phyloP scores from a whole-genome alignment of 192 early-diverging fungal species.

The Linderina pennispora region DNA sequence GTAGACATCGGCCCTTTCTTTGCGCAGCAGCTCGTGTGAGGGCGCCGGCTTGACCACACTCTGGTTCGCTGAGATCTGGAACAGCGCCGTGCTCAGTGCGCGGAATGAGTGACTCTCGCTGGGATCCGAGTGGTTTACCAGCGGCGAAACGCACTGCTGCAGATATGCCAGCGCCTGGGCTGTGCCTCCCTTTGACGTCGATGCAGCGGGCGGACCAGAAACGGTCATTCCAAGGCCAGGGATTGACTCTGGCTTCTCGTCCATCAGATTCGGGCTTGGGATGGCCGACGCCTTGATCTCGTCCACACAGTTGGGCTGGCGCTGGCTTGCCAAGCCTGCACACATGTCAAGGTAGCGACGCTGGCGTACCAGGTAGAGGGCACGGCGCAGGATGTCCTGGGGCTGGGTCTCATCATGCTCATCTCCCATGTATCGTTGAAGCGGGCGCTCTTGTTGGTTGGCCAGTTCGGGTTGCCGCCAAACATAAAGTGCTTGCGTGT shows the following conservation, averaged over 20 bases:
- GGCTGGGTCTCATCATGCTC: slow-evolving; percentile 45
- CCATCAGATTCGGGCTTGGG: slow-evolving; percentile 30
- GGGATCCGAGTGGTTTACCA: slow-evolving; percentile 58
- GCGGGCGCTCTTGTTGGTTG: slow-evolving; percentile 38
- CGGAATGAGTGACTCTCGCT: slow-evolving; percentile 35
- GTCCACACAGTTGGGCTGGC: background rate
- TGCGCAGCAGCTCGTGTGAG: slow-evolving; percentile 10
- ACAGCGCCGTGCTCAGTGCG: slow-evolving; percentile 40
- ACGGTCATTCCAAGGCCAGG: too few species aligned
- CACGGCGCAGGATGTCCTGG: slow-evolving; percentile 62
- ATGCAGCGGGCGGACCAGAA: too few species aligned
- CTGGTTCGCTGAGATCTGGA: slow-evolving; percentile 11
- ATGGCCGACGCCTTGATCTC: slow-evolving; percentile 36
- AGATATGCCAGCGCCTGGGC: slow-evolving; percentile 69
- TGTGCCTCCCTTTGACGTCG: too few species aligned
- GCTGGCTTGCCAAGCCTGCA: slow-evolving; percentile 7
- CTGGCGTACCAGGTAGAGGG: slow-evolving; percentile 70
- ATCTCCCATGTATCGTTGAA: slow-evolving; percentile 45
- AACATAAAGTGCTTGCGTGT: slow-evolving; percentile 79
- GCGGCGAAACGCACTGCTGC: slow-evolving; percentile 59
- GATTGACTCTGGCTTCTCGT: slow-evolving; percentile 10
- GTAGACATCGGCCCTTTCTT: slow-evolving; percentile 21
- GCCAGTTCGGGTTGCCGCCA: slow-evolving; percentile 79
- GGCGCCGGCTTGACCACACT: background rate
- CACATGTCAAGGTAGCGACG: slow-evolving; percentile 84